Conservation (phyloP, 305 asterid genomes). For the Plantago coronopus region DNA sequence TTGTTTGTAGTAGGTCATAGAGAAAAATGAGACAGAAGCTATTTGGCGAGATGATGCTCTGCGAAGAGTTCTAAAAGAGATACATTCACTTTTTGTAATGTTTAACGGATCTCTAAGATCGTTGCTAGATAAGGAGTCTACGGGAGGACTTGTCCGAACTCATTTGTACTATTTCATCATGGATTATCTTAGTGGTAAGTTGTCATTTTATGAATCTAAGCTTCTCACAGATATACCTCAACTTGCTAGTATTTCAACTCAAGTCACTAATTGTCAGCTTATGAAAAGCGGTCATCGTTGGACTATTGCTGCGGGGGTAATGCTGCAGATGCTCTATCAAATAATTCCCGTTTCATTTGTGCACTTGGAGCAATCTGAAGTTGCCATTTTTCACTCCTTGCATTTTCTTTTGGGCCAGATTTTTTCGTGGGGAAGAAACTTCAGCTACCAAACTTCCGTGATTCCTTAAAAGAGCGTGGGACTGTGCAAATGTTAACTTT, state of each 20-base stretch:
- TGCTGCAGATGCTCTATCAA: constrained; percentile 77
- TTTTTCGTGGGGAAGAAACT: constrained; percentile 72
- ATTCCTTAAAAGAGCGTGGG: constrained; percentile 78
- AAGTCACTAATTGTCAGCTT: constrained; percentile 91
- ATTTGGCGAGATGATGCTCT: constrained; percentile 77
- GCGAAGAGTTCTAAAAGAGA: constrained; percentile 69
- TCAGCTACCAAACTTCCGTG: constrained; percentile 89
- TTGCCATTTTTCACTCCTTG: constrained; percentile 53
- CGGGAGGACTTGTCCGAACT: constrained; percentile 73
- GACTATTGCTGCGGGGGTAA: constrained; percentile 97
- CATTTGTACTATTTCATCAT: constrained; percentile 78
- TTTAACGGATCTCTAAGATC: constrained; percentile 76
- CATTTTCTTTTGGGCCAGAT: constrained; percentile 87
- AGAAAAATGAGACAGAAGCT: constrained; percentile 69
- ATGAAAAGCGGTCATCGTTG: constrained; percentile 82
- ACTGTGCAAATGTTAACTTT: constrained; percentile 88
- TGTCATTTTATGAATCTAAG: constrained; percentile 27
- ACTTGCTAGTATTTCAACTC: constrained; percentile 54
- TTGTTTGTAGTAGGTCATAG: constrained; percentile 58
- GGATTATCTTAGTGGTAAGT: constrained; percentile 93
- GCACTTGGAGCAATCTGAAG: constrained; percentile 65
- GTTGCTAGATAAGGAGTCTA: constrained; percentile 81
- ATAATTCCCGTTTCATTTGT: constrained; percentile 58
- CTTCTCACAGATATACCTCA: constrained; percentile 26
- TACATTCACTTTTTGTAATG: constrained; percentile 88